Percentiles rank a stretch among this genome's conserved stretches.
Evolutionary conservation across 306 rosid genomes (phyloP).

Genomic region (Astragalus glycyphyllos): DNA sequence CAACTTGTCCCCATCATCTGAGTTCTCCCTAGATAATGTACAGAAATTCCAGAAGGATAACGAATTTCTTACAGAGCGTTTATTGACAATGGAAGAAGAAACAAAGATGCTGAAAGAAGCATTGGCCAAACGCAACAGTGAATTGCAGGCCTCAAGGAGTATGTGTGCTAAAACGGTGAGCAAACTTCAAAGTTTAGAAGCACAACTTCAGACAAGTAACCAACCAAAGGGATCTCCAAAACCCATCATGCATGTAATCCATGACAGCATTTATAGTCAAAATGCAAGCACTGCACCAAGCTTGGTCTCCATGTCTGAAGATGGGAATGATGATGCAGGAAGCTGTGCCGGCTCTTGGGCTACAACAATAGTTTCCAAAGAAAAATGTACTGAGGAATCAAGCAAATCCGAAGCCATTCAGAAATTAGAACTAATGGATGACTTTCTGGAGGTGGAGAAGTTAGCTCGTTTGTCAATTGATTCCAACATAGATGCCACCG

Average conservation of each 20-base stretch:
- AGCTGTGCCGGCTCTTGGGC: conserved; percentile 87
- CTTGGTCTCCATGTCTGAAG: conserved; percentile 86
- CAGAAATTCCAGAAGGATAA: conserved; percentile 93
- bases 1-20: conserved; percentile 60
- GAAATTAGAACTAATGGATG: conserved; percentile 93
- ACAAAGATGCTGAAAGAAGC: conserved; percentile 99
- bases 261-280: conserved; percentile 71
- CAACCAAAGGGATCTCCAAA: conserved; percentile 79
- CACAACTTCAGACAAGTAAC: conserved; percentile 64
- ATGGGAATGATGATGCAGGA: conserved; percentile 80
- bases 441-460: conserved; percentile 97
- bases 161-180: conserved; percentile 81
- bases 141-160: conserved; percentile 92
- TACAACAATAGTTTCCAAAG: conserved; percentile 59
- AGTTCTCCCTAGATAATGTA: conserved; percentile 70
- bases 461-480: conserved; percentile 80
- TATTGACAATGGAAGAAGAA: conserved; percentile 88
- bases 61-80: conserved; percentile 90
- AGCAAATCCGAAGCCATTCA: conserved; percentile 67
- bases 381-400: conserved; percentile 62
- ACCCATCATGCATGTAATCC: conserved; percentile 61
- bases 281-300: conserved; percentile 88
- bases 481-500: conserved; percentile 57
- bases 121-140: conserved; percentile 94
- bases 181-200: conserved; percentile 83